A percentile compares a stretch with the other conserved stretches of the same genome.
phyloP scores from a whole-genome alignment of 192 early-diverging fungal species.

The Thamnidium elegans region DNA sequence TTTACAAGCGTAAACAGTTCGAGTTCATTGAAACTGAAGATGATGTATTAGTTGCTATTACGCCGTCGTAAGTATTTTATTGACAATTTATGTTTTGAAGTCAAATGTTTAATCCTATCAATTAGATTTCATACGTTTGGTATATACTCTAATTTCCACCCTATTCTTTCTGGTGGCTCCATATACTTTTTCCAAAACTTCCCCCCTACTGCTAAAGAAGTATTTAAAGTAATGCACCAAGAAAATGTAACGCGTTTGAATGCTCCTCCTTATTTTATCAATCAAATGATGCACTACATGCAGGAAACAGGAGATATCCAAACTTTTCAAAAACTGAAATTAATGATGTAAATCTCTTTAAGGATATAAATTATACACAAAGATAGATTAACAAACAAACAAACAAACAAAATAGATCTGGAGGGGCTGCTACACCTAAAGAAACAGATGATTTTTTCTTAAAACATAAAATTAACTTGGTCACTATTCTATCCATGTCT shows the following conservation, averaged over 20 bases:
- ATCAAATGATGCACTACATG: background rate
- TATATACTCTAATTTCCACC: background rate
- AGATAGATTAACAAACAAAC: too few relatives aligned
- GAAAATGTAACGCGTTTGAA: background rate
- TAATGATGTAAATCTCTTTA: background rate
- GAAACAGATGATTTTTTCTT: background rate
- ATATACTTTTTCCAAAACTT: background rate
- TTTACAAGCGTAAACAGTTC: background rate
- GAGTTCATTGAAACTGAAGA: background rate
- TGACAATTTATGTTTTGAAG: background rate
- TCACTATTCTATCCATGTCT: background rate
- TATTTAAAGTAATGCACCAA: background rate
- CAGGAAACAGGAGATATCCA: background rate
- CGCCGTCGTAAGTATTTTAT: background rate
- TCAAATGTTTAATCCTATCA: background rate
- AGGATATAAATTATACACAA: too few relatives aligned
- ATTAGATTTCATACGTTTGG: slow-evolving; percentile 11
- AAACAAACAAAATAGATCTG: too few relatives aligned
- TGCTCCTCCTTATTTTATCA: background rate
- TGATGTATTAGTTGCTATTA: background rate
- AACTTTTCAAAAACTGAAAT: background rate
- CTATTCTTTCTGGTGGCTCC: background rate
- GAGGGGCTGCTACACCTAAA: background rate
- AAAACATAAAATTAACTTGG: background rate
- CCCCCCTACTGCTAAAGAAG: background rate